Evolutionary conservation across 1,284 basidiomycete genomes (phyloP), one percentile per base, ranked within the genome.

Genomic region (Thecaphora frezii): DNA sequence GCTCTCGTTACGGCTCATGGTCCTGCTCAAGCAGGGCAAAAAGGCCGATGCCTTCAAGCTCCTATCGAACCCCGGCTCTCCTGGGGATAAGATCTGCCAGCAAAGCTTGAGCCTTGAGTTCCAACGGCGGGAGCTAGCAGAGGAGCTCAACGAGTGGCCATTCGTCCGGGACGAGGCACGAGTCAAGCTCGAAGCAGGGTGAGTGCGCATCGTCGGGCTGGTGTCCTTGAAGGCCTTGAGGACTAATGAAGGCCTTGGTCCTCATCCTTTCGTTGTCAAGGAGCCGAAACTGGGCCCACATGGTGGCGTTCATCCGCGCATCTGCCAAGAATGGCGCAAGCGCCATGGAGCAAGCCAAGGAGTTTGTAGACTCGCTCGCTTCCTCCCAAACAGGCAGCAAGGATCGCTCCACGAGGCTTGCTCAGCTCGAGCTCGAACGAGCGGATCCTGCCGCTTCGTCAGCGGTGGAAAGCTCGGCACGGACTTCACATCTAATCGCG

Each of bases 131-230:
- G 76, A 79, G 26, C 39, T 62, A 1, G 59, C 68, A 21, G 50
- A 68, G 26, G 44, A 58, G 26, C 19, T 49, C 18, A 51, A 63
- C 10, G 46, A 73, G 10, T 78, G 73, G 74, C 19, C 43, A 3
- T 86, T 88, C 69, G 76, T 88, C 7, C 84, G 89, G 50, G 83
- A 88, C n/a, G 85, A 88, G 47, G 85, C 91, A 41, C 86, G 84
- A 39, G 40, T 28, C 3, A 52, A 54, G 12, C 52, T 81, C 25
- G 71, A 78, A 13, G 52, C 55, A 1, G 73, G 73, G 70, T 54
- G 71, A 80, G 48, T 83, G 8, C 18, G 42, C 44, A 43, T 49
- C 7, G 23, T 19, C 10, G 47, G 46, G 14, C 19, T 19, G 13
- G 33, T 36, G 12, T 36, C 12, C 16, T 18, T 16, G n/a, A n/a